Evolutionary conservation across 768 basidiomycete species (phyloP).

Genomic region (Nidula microcarpa): DNA sequence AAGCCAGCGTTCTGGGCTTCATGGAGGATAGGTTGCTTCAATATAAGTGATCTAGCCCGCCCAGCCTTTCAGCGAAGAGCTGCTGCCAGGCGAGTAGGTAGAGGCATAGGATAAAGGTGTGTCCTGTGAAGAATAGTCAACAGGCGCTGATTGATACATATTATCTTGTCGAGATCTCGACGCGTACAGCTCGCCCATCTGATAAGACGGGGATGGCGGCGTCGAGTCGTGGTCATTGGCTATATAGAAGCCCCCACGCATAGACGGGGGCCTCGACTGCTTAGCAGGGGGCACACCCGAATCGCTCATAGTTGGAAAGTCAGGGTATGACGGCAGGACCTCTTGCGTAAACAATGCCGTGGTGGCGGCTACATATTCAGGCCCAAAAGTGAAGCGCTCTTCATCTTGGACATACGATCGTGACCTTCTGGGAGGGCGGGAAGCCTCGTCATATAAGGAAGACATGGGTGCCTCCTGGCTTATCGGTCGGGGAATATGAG

Average conservation of each 20-base stretch:
- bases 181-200: slow-evolving; percentile 19
- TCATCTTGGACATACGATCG: slow-evolving; percentile 17
- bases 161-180: slow-evolving; percentile 6
- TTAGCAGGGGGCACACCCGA: neutral
- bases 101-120: slow-evolving; percentile 10
- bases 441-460: too few relatives aligned
- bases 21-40: too few relatives aligned
- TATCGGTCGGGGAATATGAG: neutral
- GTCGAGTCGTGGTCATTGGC: neutral
- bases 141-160: neutral
- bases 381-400: slow-evolving; percentile 30
- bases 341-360: slow-evolving; percentile 27
- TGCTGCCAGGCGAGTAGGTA: slow-evolving; percentile 20
- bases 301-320: slow-evolving; percentile 12
- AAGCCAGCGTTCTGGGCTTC: too few relatives aligned
- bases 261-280: neutral
- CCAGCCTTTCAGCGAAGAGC: slow-evolving; percentile 46
- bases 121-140: neutral
- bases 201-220: slow-evolving; percentile 5
- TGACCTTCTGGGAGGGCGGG: slow-evolving; percentile 6
- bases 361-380: slow-evolving; percentile 30
- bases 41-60: slow-evolving; percentile 25
- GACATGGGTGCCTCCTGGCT: too few relatives aligned
- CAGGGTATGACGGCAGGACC: slow-evolving; percentile 29
- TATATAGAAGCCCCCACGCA: neutral